A percentile compares a stretch with the other conserved stretches of the same genome.
These are phyloP conservation scores for Scedosporium dehoogii DNA, from an alignment of 2,329 filamentous ascomycete genomes.

Conservation along the genomic window DNA sequence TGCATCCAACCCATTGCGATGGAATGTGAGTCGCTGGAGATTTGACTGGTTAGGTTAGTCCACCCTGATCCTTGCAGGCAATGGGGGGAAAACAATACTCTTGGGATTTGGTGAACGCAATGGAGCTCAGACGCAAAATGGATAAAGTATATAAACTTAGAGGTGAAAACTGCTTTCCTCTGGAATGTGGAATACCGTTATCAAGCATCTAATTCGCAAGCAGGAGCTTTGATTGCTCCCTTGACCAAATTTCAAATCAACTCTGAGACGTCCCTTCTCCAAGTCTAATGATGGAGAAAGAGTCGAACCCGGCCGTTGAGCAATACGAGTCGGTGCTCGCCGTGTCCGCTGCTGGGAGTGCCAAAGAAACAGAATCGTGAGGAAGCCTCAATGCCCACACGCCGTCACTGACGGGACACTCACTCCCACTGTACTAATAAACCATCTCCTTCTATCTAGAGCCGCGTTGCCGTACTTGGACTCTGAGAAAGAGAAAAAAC, in stretches of 20 bases:
- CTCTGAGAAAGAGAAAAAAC: conserved; percentile 19
- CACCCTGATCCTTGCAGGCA: too few relatives aligned
- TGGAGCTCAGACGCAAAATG: too few relatives aligned
- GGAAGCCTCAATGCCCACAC: too few relatives aligned
- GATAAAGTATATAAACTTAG: too few relatives aligned
- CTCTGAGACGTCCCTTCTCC: background rate
- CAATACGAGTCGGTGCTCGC: conserved; percentile 1
- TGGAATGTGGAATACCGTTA: too few relatives aligned
- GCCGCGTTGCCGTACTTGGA: conserved; percentile 13
- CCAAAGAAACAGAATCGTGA: background rate
- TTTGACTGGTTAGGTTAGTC: too few relatives aligned
- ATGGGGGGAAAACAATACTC: too few relatives aligned
- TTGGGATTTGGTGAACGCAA: too few relatives aligned
- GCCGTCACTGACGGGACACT: too few relatives aligned
- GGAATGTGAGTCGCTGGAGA: too few relatives aligned
- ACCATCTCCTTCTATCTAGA: background rate
- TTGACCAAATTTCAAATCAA: background rate
- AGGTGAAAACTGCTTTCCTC: background rate
- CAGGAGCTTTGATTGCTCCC: background rate
- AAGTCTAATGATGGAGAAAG: background rate
- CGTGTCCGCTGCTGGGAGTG: background rate
- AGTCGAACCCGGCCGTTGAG: background rate
- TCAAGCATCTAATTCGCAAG: background rate
- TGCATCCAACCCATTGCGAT: too few relatives aligned
- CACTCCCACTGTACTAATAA: background rate